Conservation (phyloP, 495 filamentous ascomycete species). For the Annulohypoxylon bovei region DNA sequence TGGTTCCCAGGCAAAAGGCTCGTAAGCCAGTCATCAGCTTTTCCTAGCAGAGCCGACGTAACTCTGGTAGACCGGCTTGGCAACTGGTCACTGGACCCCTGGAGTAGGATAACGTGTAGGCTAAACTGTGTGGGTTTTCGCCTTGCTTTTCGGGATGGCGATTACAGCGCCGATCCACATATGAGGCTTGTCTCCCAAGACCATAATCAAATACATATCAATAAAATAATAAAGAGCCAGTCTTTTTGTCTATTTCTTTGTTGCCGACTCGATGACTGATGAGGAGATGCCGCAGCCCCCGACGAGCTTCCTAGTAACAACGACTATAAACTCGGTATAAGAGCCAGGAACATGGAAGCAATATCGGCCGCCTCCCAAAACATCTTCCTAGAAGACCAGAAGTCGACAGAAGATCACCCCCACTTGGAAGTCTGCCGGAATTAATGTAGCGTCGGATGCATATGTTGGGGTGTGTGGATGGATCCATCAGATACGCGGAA, state of each 20-base stretch:
- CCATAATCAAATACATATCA: background rate
- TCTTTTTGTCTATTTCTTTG: background rate
- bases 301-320: background rate
- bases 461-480: slow-evolving; percentile 27
- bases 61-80: slow-evolving; percentile 27
- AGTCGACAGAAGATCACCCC: slow-evolving; percentile 23
- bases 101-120: slow-evolving; percentile 26
- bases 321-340: background rate
- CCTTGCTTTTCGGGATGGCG: slow-evolving; percentile 37
- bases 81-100: slow-evolving; percentile 30
- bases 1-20: slow-evolving; percentile 19
- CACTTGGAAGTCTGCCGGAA: slow-evolving; percentile 39
- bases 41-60: background rate
- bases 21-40: slow-evolving; percentile 18
- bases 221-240: background rate
- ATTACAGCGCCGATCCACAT: slow-evolving; percentile 26
- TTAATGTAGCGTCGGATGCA: slow-evolving; percentile 30
- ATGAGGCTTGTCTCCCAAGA: slow-evolving; percentile 13
- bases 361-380: slow-evolving; percentile 3
- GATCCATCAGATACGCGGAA: slow-evolving; percentile 13
- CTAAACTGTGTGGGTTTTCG: slow-evolving; percentile 38
- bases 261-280: background rate
- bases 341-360: background rate
- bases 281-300: background rate
- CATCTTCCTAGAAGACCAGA: slow-evolving; percentile 17